Percentiles rank a stretch among this genome's conserved stretches.
Conservation (phyloP, 768 basidiomycete species). For the Coprinopsis marcescibilis region DNA sequence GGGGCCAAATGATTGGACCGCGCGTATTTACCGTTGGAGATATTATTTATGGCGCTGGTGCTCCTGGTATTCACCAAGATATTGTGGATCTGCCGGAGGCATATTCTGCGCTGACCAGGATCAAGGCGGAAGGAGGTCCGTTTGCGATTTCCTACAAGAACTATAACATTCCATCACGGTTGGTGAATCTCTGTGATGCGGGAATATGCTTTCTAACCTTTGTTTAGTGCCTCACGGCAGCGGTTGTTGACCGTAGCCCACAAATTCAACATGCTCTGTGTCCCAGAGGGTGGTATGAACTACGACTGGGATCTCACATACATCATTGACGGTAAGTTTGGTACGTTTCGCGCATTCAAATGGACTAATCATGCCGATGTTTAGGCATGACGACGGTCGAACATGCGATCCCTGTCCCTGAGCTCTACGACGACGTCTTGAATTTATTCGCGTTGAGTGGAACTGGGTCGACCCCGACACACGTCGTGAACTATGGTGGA, state of each 20-base stretch:
- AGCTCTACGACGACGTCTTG: conserved; percentile 61
- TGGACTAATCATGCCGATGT: background rate
- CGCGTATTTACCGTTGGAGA: conserved; percentile 69
- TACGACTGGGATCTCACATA: conserved; percentile 77
- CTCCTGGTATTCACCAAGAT: conserved; percentile 47
- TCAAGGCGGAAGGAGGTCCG: conserved; percentile 68
- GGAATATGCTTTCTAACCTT: background rate
- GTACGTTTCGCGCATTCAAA: background rate
- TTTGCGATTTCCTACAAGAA: conserved; percentile 75
- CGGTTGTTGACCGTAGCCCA: conserved; percentile 55
- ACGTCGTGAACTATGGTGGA: conserved; percentile 76
- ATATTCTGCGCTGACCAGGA: conserved; percentile 55
- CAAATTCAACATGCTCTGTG: conserved; percentile 62
- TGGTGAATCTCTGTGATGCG: conserved; percentile 11
- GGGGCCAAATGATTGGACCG: conserved; percentile 63
- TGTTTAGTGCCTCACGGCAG: conserved; percentile 58
- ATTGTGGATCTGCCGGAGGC: conserved; percentile 60
- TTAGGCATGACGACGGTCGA: conserved; percentile 75
- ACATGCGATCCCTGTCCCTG: conserved; percentile 61
- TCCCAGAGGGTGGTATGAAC: conserved; percentile 78
- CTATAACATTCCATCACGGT: conserved; percentile 67
- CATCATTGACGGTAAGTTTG: conserved; percentile 61
- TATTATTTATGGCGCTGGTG: conserved; percentile 54
- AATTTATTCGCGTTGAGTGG: conserved; percentile 61
- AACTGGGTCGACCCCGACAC: conserved; percentile 69